These are phyloP conservation scores for Rhodotorula taiwanensis DNA, from an alignment of 768 basidiomycete genomes.

Conservation along the genomic window DNA sequence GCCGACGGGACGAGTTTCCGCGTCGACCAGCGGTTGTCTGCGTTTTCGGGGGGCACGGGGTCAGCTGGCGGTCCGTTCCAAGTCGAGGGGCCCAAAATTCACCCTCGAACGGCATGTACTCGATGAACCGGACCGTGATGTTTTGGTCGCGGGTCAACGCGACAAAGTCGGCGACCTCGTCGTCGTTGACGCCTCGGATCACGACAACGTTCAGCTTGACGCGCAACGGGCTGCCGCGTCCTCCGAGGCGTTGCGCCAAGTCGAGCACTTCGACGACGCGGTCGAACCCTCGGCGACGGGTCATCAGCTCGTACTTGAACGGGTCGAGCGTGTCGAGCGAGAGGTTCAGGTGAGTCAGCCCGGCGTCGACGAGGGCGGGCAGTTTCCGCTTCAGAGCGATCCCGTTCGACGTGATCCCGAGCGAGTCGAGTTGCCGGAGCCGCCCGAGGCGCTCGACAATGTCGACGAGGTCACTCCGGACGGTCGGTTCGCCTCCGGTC, in stretches of 20 bases:
- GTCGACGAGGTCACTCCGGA: constrained; percentile 65
- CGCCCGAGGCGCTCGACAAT: constrained; percentile 62
- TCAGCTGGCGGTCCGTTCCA: too few relatives aligned
- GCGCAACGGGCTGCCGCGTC: constrained; percentile 40
- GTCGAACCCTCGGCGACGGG: constrained; percentile 58
- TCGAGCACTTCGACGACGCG: constrained; percentile 65
- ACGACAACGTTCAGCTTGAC: constrained; percentile 83
- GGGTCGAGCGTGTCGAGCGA: constrained; percentile 76
- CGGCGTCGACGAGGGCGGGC: constrained; percentile 60
- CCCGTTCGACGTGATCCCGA: constrained; percentile 83
- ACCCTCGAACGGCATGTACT: constrained; percentile 93
- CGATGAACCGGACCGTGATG: constrained; percentile 76
- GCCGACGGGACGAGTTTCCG: constrained; percentile 74
- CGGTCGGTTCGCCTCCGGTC: constrained; percentile 81
- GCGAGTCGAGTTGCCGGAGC: constrained; percentile 56
- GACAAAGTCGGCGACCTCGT: constrained; percentile 71
- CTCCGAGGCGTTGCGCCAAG: constrained; percentile 48
- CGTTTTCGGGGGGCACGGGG: not conserved
- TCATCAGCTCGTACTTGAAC: constrained; percentile 80
- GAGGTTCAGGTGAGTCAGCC: constrained; percentile 65
- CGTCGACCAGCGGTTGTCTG: constrained; percentile 78
- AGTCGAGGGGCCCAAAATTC: constrained; percentile 16
- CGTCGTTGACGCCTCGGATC: constrained; percentile 70
- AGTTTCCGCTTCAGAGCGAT: constrained; percentile 66
- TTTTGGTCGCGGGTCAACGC: constrained; percentile 60